Base-by-base conservation (phyloP, 345 rosid species). In the Stellera chamaejasme region DNA sequence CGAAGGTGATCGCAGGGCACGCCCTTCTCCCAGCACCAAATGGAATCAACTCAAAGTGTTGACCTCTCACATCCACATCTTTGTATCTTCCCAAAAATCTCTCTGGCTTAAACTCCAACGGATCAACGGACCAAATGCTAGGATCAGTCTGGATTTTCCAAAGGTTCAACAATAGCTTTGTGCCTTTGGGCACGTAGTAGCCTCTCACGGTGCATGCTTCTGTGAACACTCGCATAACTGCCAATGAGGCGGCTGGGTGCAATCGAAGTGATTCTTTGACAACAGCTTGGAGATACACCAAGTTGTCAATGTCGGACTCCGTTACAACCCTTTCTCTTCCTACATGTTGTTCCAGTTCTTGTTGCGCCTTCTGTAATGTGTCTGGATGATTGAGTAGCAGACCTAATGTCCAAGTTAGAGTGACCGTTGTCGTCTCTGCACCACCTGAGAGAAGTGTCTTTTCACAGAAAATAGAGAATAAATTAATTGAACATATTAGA, bases 371-470 rank as follows among this genome's bases (percentile, higher is more conserved):
- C 28, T 53, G 48, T 12, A 75, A 56, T 13, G 41, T 44, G 1
- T 49, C 45, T 6, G 45, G 71, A 63, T 75, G 55, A 67, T 72
- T 72, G n/a, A 72, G 62, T 7, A 78, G 56, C 8, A 72, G 48
- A 8, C 77, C 72, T 11, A 78, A 23, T 11, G 69, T 58, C 82
- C 76, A 75, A 23, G 57, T 63, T 14, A 75, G 64, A 12, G 67
- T 56, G 1, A 69, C 68, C 51, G 52, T 58, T n/a, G 69, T 44
- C 7, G 79, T 63, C 60, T 78, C 82, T 27, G 52, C 62, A 25
- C 66, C 77, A 11, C 70, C 73, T 48, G 52, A 10, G 12, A 74
- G 23, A 19, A 19, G 23, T 19, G 23, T 19, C 23, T 19, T 19
- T 19, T 19, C 23, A 19, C 23, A 19, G 23, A 19, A 19, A 19